These are phyloP conservation scores for Dactylellina leptospora DNA, from an alignment of 2,329 filamentous ascomycete genomes.

Conservation along the genomic window DNA sequence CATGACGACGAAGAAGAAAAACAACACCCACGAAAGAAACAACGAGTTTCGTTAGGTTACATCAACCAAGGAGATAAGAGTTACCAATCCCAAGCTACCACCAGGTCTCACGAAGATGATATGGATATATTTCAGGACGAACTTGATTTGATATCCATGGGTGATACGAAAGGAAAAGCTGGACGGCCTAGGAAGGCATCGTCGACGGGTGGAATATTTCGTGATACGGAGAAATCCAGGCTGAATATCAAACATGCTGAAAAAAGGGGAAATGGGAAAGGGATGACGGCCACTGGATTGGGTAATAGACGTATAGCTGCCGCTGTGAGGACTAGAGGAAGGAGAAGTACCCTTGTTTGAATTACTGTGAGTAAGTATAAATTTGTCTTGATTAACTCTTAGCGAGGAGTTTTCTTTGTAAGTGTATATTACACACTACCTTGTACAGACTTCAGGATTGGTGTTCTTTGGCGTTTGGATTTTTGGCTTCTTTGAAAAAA, in stretches of 20 bases:
- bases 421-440: not conserved
- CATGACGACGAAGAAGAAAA: slow-evolving; percentile 5
- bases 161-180: not conserved
- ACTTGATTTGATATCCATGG: slow-evolving; percentile 31
- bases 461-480: too few relatives aligned
- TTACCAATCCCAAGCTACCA: too few relatives aligned
- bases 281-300: too few relatives aligned
- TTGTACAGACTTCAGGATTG: too few relatives aligned
- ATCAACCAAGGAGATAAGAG: not conserved
- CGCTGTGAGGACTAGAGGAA: too few relatives aligned
- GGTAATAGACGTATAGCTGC: too few relatives aligned
- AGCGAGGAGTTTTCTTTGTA: not conserved
- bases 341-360: not conserved
- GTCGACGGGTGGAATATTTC: slow-evolving; percentile 4
- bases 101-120: not conserved
- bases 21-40: slow-evolving; percentile 13
- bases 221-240: slow-evolving; percentile 21
- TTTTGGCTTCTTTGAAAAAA: too few relatives aligned
- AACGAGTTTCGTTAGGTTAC: not conserved
- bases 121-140: slow-evolving; percentile 46
- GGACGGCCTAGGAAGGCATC: not conserved
- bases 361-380: not conserved
- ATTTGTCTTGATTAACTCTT: not conserved
- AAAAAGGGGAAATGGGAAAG: not conserved
- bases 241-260: slow-evolving; percentile 20